Conservation (phyloP, 2,329 filamentous ascomycete genomes). For the Metarhizium humberi region DNA sequence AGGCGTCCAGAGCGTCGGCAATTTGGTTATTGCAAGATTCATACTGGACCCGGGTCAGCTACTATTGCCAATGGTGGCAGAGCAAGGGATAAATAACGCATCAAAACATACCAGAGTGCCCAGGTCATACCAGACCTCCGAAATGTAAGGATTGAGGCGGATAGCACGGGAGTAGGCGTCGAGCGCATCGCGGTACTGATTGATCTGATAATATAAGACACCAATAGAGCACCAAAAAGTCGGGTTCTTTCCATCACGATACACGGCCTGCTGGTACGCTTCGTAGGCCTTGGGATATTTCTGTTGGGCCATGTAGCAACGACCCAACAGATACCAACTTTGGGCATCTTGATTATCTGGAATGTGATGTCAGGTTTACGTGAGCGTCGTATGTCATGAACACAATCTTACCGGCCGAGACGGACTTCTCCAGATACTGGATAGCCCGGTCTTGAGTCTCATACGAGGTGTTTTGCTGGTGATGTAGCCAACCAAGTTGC, state of each 20-base stretch:
- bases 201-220: slow-evolving; percentile 98
- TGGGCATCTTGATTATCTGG: slow-evolving; percentile 89
- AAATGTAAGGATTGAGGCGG: slow-evolving; percentile 93
- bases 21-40: slow-evolving; percentile 99
- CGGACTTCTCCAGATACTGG: slow-evolving; percentile 94
- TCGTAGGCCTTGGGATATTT: slow-evolving; percentile 99
- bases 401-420: slow-evolving; percentile 66
- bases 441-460: slow-evolving; percentile 92
- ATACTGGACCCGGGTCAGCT: slow-evolving; percentile 49
- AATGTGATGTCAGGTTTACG: background rate
- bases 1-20: slow-evolving; percentile 89
- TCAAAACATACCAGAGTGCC: slow-evolving; percentile 66
- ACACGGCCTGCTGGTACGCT: slow-evolving; percentile 96
- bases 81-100: slow-evolving; percentile 13
- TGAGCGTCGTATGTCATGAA: background rate
- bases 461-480: slow-evolving; percentile 89
- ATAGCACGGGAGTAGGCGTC: slow-evolving; percentile 97
- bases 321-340: slow-evolving; percentile 95
- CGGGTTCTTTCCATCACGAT: slow-evolving; percentile 92
- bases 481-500: slow-evolving; percentile 94
- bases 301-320: slow-evolving; percentile 98
- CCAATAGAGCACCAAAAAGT: slow-evolving; percentile 99
- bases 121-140: slow-evolving; percentile 97
- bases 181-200: slow-evolving; percentile 94
- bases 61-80: slow-evolving; percentile 12